These are phyloP conservation scores for Sherardia arvensis DNA, from an alignment of 257 asterid species.

Conservation along the genomic window DNA sequence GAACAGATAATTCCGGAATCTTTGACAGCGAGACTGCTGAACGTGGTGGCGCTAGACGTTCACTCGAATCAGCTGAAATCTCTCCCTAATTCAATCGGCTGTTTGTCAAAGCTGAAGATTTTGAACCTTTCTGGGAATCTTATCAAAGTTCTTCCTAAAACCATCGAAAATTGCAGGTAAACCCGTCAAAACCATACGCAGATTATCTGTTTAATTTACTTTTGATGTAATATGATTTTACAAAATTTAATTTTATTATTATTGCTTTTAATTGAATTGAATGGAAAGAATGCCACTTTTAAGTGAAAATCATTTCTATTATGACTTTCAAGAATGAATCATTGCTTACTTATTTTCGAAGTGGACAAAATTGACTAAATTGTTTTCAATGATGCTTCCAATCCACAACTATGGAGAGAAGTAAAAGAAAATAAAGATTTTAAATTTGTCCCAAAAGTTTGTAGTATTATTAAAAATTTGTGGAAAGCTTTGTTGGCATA, in stretches of 20 bases:
- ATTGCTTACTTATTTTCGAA: no score
- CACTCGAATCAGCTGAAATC: conserved; percentile 69
- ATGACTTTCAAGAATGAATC: no score
- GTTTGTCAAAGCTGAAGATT: conserved; percentile 66
- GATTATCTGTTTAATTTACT: no score
- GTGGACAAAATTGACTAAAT: background rate
- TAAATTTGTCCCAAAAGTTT: background rate
- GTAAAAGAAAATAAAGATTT: background rate
- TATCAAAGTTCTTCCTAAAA: conserved; percentile 53
- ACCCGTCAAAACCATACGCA: no score
- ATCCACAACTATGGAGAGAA: background rate
- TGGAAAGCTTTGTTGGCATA: background rate
- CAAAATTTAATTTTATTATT: no score
- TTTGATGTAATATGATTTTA: no score
- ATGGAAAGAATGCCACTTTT: no score
- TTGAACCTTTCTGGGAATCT: conserved; percentile 74
- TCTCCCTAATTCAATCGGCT: conserved; percentile 85
- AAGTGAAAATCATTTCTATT: no score
- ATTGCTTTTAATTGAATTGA: no score
- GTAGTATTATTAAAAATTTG: no score
- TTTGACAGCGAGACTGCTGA: conserved; percentile 62
- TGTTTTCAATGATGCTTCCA: no score
- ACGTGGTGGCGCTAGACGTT: conserved; percentile 55
- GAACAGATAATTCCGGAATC: conserved; percentile 83
- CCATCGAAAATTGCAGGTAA: conserved; percentile 83